phyloP scores from a whole-genome alignment of 75 land plant genomes.

The Picea sitchensis region DNA sequence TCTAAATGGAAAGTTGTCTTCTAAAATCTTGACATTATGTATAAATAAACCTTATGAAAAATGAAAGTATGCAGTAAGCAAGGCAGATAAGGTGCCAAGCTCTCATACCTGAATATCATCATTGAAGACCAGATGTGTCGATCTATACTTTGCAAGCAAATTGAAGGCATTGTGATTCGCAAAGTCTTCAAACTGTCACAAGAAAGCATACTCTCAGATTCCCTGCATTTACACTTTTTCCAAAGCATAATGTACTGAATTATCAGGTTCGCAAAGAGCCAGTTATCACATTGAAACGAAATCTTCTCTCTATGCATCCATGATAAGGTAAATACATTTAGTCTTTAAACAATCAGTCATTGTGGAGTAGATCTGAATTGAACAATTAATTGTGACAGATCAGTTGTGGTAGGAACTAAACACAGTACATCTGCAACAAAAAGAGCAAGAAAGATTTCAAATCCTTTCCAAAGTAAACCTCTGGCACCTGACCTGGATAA shows the following conservation, averaged over 20 bases:
- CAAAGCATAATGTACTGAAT: background rate
- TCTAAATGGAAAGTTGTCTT: background rate
- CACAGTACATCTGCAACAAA: background rate
- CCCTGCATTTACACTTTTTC: background rate
- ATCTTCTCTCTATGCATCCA: no score
- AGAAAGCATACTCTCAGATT: background rate
- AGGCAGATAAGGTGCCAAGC: background rate
- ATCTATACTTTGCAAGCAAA: conserved; percentile 71
- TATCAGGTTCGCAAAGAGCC: background rate
- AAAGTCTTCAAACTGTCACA: conserved; percentile 93
- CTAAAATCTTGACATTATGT: background rate
- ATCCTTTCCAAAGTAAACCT: background rate
- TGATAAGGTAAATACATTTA: background rate
- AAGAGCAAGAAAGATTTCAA: background rate
- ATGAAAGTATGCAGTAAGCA: background rate
- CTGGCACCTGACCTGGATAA: conserved; percentile 59
- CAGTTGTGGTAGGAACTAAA: background rate
- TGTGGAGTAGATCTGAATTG: background rate
- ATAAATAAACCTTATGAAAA: background rate
- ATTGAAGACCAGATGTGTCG: conserved; percentile 90
- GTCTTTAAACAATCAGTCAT: background rate
- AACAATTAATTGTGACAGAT: background rate
- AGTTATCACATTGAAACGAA: background rate
- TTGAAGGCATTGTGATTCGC: conserved; percentile 98
- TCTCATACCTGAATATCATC: conserved; percentile 91